Evolutionary conservation across 257 asterid species (phyloP).

Genomic region (Ilex aquifolium): DNA sequence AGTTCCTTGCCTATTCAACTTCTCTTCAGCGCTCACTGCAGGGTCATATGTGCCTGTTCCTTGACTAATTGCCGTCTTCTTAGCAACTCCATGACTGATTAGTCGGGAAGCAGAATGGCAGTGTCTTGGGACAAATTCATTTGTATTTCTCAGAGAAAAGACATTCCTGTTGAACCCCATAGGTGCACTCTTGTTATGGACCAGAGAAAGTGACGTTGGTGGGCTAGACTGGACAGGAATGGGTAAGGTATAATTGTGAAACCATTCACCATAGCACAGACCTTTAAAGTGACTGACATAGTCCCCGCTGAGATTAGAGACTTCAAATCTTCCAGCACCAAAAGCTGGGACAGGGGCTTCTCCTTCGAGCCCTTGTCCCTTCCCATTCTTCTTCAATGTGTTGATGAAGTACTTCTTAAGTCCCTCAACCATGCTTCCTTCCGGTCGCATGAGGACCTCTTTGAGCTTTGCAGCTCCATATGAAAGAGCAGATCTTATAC

Average conservation of each 20-base stretch:
- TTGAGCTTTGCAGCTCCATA: constrained; percentile 5
- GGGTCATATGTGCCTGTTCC: no score
- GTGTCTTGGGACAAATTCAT: no score
- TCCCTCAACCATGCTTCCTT: constrained; percentile 5
- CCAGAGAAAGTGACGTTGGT: background rate
- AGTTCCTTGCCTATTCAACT: no score
- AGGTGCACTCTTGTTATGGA: background rate
- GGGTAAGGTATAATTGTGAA: background rate
- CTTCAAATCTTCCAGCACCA: background rate
- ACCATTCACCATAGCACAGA: background rate
- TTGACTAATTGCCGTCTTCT: no score
- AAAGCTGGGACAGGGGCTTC: no score
- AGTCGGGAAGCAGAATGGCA: no score
- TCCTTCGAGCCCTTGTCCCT: background rate
- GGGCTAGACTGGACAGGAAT: background rate
- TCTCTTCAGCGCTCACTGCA: no score
- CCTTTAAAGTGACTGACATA: background rate
- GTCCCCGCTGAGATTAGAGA: background rate
- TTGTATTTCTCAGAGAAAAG: background rate
- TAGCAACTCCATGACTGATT: no score
- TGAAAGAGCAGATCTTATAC: constrained; percentile 6
- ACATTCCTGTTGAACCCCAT: constrained; percentile 16
- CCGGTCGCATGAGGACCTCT: constrained; percentile 3
- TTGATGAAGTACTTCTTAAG: constrained; percentile 9
- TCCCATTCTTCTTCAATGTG: background rate